phyloP scores from a whole-genome alignment of 768 basidiomycete species.

The Clitopilus hobsonii region DNA sequence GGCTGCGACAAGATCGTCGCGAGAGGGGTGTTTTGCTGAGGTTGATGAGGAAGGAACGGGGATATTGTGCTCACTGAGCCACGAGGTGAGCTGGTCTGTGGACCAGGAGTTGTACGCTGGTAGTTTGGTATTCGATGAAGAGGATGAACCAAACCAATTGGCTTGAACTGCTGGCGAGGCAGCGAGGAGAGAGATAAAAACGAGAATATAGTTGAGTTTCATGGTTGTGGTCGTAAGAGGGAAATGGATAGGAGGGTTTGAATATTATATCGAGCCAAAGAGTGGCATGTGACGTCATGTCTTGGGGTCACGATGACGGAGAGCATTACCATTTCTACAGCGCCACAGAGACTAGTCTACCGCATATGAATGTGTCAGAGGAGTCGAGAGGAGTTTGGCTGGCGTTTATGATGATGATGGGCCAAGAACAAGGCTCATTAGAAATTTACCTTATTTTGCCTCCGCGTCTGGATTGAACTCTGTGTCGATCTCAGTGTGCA shows the following conservation, averaged over 20 bases:
- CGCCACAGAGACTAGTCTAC: neutral
- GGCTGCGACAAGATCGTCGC: constrained; percentile 35
- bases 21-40: constrained; percentile 26
- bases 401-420: no score
- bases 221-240: no score
- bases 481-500: no score
- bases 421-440: no score
- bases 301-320: neutral
- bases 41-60: constrained; percentile 34
- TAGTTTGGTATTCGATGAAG: constrained; percentile 15
- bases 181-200: constrained; percentile 22
- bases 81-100: constrained; percentile 53
- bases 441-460: no score
- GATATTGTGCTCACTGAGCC: constrained; percentile 67
- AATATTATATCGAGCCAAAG: neutral
- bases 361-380: no score
- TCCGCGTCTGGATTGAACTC: no score
- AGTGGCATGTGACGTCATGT: constrained; percentile 1
- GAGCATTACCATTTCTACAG: neutral
- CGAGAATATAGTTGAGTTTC: neutral
- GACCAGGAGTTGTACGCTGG: constrained; percentile 54
- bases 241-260: neutral
- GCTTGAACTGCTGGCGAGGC: constrained; percentile 31
- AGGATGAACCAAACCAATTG: constrained; percentile 47
- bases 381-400: neutral